phyloP scores from a whole-genome alignment of 345 rosid species.

The Sapria himalayana region DNA sequence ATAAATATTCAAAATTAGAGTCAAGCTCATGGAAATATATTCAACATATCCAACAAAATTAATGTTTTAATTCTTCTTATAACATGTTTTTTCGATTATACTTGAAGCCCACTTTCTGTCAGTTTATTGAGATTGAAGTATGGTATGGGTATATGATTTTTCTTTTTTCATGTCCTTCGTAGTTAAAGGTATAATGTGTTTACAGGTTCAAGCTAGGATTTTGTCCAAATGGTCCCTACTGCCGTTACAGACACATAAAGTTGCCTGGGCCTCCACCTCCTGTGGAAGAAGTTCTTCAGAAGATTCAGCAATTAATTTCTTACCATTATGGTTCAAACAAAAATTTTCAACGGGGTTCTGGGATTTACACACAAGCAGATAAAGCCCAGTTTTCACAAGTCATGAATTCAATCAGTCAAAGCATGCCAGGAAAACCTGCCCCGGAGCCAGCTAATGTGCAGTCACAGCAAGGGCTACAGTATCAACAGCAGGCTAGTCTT shows the following conservation, averaged over 20 bases:
- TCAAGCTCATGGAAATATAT: no score
- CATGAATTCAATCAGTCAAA: slow-evolving; percentile 22
- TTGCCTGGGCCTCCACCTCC: slow-evolving; percentile 89
- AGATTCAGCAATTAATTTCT: slow-evolving; percentile 73
- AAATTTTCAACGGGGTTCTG: slow-evolving; percentile 39
- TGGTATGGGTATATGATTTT: no score
- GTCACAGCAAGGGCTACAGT: slow-evolving; percentile 23
- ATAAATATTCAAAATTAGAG: no score
- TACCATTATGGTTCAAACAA: slow-evolving; percentile 43
- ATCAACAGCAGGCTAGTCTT: slow-evolving; percentile 38
- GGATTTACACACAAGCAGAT: slow-evolving; percentile 36
- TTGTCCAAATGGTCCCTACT: slow-evolving; percentile 96
- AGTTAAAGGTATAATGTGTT: background rate
- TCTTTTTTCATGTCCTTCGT: background rate
- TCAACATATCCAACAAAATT: no score
- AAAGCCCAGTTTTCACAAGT: slow-evolving; percentile 41
- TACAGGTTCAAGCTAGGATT: slow-evolving; percentile 93
- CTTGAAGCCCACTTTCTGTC: no score
- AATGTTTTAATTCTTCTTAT: no score
- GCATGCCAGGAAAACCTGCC: slow-evolving; percentile 19
- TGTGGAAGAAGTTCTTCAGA: slow-evolving; percentile 87
- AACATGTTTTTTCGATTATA: no score
- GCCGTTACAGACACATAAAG: slow-evolving; percentile 89
- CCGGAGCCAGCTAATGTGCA: slow-evolving; percentile 24
- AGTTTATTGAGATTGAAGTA: no score